These are phyloP conservation scores for Penicillium argentinense DNA, from an alignment of 495 filamentous ascomycete genomes.

Conservation along the genomic window DNA sequence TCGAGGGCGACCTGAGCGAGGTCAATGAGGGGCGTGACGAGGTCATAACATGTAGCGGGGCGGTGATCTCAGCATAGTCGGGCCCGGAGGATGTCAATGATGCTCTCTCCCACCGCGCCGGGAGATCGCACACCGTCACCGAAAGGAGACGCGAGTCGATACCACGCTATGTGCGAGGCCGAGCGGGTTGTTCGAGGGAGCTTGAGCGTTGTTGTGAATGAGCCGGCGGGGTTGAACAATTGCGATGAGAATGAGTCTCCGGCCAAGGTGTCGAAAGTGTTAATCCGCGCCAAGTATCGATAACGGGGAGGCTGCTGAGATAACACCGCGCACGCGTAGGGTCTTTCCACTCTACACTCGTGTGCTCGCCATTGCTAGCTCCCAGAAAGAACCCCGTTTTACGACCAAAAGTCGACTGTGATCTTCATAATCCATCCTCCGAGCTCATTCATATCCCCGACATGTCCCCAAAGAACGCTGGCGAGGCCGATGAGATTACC, in stretches of 20 bases:
- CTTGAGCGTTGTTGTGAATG: background rate
- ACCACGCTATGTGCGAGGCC: no score
- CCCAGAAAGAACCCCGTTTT: no score
- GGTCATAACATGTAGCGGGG: constrained; percentile 59
- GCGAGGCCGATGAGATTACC: constrained; percentile 76
- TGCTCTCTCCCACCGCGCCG: constrained; percentile 17
- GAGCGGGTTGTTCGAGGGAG: no score
- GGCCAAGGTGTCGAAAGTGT: constrained; percentile 12
- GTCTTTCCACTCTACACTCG: constrained; percentile 12
- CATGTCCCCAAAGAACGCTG: constrained; percentile 90
- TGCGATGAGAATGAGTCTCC: constrained; percentile 1
- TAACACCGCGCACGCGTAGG: constrained; percentile 32
- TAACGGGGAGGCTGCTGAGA: constrained; percentile 30
- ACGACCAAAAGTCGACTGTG: no score
- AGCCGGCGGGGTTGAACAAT: constrained; percentile 2
- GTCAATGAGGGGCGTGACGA: constrained; percentile 58
- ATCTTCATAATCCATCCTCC: background rate
- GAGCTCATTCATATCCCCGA: background rate
- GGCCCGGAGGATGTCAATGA: constrained; percentile 17
- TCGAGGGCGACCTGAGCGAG: constrained; percentile 57
- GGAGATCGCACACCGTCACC: constrained; percentile 9
- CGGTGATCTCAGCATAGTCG: constrained; percentile 36
- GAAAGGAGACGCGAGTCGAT: background rate
- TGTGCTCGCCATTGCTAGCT: background rate
- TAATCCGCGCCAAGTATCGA: constrained; percentile 31